Evolutionary conservation across 208 protist species (phyloP).

Genomic region (Tritrichomonas musculus): DNA sequence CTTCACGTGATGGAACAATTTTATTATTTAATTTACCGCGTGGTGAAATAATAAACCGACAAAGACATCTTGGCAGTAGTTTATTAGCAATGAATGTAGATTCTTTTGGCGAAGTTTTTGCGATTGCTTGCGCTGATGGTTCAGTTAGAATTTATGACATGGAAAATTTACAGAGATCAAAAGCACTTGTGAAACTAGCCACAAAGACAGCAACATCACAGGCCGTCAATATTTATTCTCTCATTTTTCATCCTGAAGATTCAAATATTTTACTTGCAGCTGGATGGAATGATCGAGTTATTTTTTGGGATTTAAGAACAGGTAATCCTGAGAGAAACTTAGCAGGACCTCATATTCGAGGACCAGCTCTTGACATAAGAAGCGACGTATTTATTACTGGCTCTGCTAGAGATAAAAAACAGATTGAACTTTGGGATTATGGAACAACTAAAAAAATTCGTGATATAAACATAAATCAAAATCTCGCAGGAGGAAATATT

Average conservation of each 20-base stretch:
- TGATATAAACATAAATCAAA: neutral
- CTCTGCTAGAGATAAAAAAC: neutral
- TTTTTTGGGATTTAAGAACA: conserved; percentile 7
- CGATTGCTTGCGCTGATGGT: conserved; percentile 8
- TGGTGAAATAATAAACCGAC: neutral
- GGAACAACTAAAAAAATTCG: neutral
- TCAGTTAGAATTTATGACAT: conserved; percentile 19
- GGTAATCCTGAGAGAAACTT: neutral
- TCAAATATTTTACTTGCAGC: neutral
- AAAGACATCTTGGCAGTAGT: neutral
- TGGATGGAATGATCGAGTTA: neutral
- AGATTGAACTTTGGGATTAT: conserved; percentile 29
- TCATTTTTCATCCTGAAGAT: neutral
- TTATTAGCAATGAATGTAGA: conserved; percentile 11
- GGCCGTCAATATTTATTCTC: neutral
- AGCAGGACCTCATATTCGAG: neutral
- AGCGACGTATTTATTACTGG: neutral
- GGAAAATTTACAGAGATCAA: neutral
- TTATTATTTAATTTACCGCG: neutral
- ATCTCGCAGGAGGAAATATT: neutral
- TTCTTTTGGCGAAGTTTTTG: neutral
- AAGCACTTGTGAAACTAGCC: neutral
- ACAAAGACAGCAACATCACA: neutral
- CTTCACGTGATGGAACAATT: neutral
- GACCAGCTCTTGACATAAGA: neutral